Evolutionary conservation across 2,329 filamentous ascomycete genomes (phyloP), one percentile per base, ranked within the genome.

Genomic region (Penicillium brasilianum): DNA sequence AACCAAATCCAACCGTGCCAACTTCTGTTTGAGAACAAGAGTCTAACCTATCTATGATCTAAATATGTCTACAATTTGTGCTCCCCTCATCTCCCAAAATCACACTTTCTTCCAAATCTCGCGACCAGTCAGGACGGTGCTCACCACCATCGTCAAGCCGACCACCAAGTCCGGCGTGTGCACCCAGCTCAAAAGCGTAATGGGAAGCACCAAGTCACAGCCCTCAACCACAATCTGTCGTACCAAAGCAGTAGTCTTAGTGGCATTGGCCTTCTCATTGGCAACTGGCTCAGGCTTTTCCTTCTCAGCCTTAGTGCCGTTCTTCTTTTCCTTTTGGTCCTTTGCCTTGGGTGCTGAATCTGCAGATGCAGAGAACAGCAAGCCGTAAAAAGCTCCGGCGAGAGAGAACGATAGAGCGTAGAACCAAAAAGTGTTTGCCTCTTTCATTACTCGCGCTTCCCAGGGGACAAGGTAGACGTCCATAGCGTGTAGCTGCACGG

Each of bases 391-490:
- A 11, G 67, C 63, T 0, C 71, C 70, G 2, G 83, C 44, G 0
- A 85, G 76, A 0, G 83, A 85, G 60, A 84, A 83, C 11, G 77
- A 77, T 22, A 92, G 77, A 0, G 84, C 83, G 41, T 87, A 85
- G 64, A 91, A 84, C 90, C 90, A 93, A 74, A 90, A 88, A 55
- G 86, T 83, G 76, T 90, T 86, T 0, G 85, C 85, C 75, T 92
- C 87, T 22, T 83, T 62, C 49, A 85, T 80, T 4, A 90, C 68
- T 28, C 64, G 67, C n/a, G 68, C 67, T 16, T 82, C 82, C 73
- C 79, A 83, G 0, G 72, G 50, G 1, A 76, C 76, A 1, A 68
- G 71, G 39, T 80, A 82, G 1, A 82, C 68, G 0, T 82, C 83
- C 77, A 88, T 87, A 13, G 85, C 73, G 50, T 83, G 77, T 64